phyloP scores from a whole-genome alignment of 139 green algal genomes.

The Closterium sp. region DNA sequence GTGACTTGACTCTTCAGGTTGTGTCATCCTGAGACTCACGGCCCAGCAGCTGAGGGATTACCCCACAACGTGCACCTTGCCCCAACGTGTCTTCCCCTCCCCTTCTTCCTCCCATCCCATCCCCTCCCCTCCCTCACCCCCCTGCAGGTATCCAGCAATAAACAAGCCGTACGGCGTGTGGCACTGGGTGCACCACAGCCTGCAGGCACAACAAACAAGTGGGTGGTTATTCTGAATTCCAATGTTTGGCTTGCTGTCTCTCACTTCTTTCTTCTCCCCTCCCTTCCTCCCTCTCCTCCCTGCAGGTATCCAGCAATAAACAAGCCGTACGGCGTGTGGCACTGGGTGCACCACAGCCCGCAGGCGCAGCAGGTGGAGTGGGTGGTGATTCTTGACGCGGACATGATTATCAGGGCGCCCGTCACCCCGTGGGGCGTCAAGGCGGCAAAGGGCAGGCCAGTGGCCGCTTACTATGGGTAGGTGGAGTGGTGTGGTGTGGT shows the following conservation, averaged over 20 bases:
- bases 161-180: slow-evolving; percentile 54
- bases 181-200: slow-evolving; percentile 52
- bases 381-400: slow-evolving; percentile 55
- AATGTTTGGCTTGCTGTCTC: background rate
- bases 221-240: no score
- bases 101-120: background rate
- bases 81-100: background rate
- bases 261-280: background rate
- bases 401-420: slow-evolving; percentile 50
- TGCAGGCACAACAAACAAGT: background rate
- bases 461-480: slow-evolving; percentile 54
- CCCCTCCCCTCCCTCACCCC: background rate
- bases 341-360: slow-evolving; percentile 34
- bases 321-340: slow-evolving; percentile 49
- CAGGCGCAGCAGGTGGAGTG: slow-evolving; percentile 57
- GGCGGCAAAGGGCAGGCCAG: slow-evolving; percentile 22
- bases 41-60: no score
- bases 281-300: background rate
- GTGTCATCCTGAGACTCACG: no score
- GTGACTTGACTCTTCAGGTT: no score
- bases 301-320: slow-evolving; percentile 57
- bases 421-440: slow-evolving; percentile 30
- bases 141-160: slow-evolving; percentile 52
- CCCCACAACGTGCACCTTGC: no score
- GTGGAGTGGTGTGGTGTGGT: no score